Conservation (phyloP, 2,329 filamentous ascomycete species). For the Boeremia lycopersici region DNA sequence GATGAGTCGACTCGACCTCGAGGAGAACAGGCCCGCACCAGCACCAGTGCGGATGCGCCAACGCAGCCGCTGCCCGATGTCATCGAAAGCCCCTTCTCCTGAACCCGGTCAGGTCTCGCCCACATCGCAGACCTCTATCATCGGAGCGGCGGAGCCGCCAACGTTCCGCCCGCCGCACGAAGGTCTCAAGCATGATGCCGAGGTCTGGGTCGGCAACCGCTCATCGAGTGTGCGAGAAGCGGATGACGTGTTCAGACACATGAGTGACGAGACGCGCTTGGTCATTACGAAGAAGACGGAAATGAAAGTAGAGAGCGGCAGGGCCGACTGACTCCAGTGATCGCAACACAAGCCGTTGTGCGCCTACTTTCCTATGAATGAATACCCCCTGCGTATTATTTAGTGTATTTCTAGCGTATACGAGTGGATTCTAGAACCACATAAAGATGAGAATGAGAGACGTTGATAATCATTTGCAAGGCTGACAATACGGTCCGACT, state of each 20-base stretch:
- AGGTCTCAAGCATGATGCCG: conserved; percentile 27
- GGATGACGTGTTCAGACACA: conserved; percentile 20
- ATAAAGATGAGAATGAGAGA: conserved; percentile 8
- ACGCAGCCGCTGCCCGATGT: neutral
- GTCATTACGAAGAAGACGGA: conserved; percentile 42
- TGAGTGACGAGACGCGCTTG: conserved; percentile 24
- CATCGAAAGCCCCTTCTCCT: conserved; percentile 10
- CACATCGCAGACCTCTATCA: conserved; percentile 18
- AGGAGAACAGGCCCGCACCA: neutral
- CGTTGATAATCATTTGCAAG: neutral
- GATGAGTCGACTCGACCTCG: conserved; percentile 6
- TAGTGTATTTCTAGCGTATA: neutral
- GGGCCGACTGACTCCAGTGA: conserved; percentile 18
- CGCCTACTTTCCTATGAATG: neutral
- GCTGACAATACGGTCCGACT: conserved; percentile 5
- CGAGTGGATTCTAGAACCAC: neutral
- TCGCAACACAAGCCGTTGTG: conserved; percentile 1
- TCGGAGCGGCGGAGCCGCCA: conserved; percentile 22
- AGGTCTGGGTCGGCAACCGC: conserved; percentile 31
- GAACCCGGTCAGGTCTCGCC: conserved; percentile 12
- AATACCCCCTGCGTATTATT: conserved; percentile 14
- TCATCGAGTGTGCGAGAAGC: conserved; percentile 21
- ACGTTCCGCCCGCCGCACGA: conserved; percentile 32
- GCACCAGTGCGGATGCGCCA: conserved; percentile 1
- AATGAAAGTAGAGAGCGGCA: conserved; percentile 36